A percentile compares a stretch with the other conserved stretches of the same genome.
Evolutionary conservation across 768 basidiomycete genomes (phyloP).

Genomic region (Leccinum truebloodii): DNA sequence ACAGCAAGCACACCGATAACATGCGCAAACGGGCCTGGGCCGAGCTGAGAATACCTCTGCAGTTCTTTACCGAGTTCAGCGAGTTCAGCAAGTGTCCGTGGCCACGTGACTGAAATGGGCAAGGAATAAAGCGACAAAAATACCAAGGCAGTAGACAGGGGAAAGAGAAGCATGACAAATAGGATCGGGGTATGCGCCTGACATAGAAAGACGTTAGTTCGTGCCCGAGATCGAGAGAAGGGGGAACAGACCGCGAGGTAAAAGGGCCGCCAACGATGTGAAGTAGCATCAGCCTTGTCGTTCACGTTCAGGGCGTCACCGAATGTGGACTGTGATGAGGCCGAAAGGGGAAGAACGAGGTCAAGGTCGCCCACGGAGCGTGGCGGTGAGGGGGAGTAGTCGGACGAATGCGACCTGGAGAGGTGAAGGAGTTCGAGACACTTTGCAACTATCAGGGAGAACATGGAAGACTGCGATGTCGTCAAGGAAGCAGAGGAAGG

Average conservation of each 20-base stretch:
- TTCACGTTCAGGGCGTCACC: slow-evolving; percentile 36
- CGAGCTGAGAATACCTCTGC: slow-evolving; percentile 76
- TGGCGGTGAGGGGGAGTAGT: slow-evolving; percentile 49
- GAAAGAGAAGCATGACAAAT: slow-evolving; percentile 68
- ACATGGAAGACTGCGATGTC: slow-evolving; percentile 44
- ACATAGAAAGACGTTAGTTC: slow-evolving; percentile 10
- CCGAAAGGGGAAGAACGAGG: slow-evolving; percentile 55
- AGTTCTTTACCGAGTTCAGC: slow-evolving; percentile 74
- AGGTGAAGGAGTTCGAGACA: slow-evolving; percentile 55
- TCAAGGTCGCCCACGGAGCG: slow-evolving; percentile 42
- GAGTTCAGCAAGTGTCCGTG: slow-evolving; percentile 71
- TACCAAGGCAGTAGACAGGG: slow-evolving; percentile 61
- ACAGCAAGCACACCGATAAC: slow-evolving; percentile 82
- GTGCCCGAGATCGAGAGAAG: slow-evolving; percentile 3
- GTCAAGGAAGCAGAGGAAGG: slow-evolving; percentile 8
- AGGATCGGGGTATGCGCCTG: slow-evolving; percentile 63
- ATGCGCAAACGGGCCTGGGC: slow-evolving; percentile 63
- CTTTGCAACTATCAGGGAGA: slow-evolving; percentile 49
- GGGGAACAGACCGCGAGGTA: slow-evolving; percentile 37
- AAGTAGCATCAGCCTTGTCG: slow-evolving; percentile 37
- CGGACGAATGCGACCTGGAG: slow-evolving; percentile 39
- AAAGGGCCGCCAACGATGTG: slow-evolving; percentile 33
- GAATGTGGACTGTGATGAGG: slow-evolving; percentile 50
- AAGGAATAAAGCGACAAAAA: slow-evolving; percentile 51
- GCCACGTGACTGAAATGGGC: slow-evolving; percentile 76